phyloP scores from a whole-genome alignment of 345 rosid species.

The Moricandia moricandioides region DNA sequence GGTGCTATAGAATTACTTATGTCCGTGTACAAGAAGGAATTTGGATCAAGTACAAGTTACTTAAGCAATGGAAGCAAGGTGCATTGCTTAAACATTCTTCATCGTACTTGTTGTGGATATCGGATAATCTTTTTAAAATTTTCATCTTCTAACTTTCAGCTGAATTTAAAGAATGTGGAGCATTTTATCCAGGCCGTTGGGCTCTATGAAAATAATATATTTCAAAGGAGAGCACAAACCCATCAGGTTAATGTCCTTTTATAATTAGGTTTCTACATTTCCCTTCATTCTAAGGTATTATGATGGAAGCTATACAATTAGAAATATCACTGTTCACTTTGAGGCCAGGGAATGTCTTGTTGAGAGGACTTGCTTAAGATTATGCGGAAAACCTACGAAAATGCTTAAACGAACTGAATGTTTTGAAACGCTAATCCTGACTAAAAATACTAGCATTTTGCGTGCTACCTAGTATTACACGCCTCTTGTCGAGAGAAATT shows the following conservation, averaged over 20 bases:
- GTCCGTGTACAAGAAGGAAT: constrained; percentile 83
- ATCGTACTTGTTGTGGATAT: constrained; percentile 5
- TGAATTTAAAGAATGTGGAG: constrained; percentile 69
- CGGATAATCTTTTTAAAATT: not conserved
- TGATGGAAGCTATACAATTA: constrained; percentile 5
- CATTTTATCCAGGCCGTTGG: constrained; percentile 90
- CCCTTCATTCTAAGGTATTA: constrained; percentile 1
- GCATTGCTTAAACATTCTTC: constrained; percentile 8
- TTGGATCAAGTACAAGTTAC: constrained; percentile 58
- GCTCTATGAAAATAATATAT: constrained; percentile 74
- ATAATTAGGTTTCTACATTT: constrained; percentile 4
- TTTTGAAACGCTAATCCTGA: not conserved
- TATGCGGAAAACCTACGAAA: not conserved
- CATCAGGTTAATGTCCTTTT: constrained; percentile 54
- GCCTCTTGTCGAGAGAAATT: not conserved
- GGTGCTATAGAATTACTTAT: constrained; percentile 91
- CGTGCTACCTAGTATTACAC: not conserved
- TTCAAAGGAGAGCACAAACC: constrained; percentile 72
- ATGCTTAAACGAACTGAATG: not conserved
- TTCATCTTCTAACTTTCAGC: constrained; percentile 44
- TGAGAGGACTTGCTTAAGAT: not conserved
- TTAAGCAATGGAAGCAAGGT: constrained; percentile 85
- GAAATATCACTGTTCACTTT: not conserved
- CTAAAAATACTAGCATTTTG: not conserved
- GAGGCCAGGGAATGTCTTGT: not conserved